phyloP scores from a whole-genome alignment of 139 green algal genomes.

The Ostreobium quekettii region DNA sequence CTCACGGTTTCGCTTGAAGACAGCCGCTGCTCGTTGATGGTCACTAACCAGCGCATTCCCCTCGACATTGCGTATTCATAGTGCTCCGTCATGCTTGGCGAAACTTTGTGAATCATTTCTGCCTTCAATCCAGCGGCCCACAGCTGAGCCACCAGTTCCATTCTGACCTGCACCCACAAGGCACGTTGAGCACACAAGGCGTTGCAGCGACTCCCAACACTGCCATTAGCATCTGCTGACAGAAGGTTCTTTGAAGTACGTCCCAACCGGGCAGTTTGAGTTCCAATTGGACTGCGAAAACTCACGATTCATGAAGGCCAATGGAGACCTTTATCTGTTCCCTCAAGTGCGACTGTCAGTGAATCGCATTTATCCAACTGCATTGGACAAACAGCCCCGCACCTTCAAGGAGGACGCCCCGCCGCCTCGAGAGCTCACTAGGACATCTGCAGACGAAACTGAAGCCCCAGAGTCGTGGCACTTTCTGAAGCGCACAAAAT shows the following conservation, averaged over 20 bases:
- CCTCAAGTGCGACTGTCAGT: no score
- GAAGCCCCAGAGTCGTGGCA: neutral
- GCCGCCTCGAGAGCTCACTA: conserved; percentile 1
- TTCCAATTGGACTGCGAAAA: no score
- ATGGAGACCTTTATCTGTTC: no score
- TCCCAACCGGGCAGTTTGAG: no score
- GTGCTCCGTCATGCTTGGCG: conserved; percentile 8
- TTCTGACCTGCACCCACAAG: neutral
- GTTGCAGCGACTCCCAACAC: no score
- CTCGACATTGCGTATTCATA: conserved; percentile 2
- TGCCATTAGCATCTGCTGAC: no score
- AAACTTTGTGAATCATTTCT: conserved; percentile 12
- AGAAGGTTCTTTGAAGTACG: no score
- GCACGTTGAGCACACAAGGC: neutral
- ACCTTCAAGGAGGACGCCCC: conserved; percentile 3
- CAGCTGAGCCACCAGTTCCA: conserved; percentile 2
- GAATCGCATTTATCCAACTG: no score
- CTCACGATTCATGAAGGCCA: no score
- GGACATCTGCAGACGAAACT: conserved; percentile 16
- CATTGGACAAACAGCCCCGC: neutral
- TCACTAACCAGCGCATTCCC: conserved; percentile 7
- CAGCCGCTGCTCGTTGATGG: conserved; percentile 9
- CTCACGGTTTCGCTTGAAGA: conserved; percentile 7
- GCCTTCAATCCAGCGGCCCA: conserved; percentile 11
- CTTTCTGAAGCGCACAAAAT: neutral